Percentiles rank a stretch among this genome's conserved stretches.
Evolutionary conservation across 1,139 yeast species (phyloP).

Genomic region (Saccharomyces hybrid): DNA sequence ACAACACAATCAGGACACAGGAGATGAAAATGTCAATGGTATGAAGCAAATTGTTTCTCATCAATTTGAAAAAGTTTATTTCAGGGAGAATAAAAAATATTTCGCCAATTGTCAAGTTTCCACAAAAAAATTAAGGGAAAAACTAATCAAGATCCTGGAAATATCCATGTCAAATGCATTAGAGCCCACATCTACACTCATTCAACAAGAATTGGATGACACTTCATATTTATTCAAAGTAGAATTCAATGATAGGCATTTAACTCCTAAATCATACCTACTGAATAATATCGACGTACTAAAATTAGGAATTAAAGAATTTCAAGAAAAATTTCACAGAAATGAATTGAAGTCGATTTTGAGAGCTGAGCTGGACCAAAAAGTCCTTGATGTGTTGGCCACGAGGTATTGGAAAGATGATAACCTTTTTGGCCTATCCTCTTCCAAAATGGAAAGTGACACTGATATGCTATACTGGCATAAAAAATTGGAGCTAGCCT

Average conservation of each 20-base stretch:
- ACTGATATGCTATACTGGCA: constrained; percentile 78
- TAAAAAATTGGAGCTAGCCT: constrained; percentile 72
- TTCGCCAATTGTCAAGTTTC: constrained; percentile 67
- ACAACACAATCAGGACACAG: neutral
- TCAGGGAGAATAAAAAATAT: constrained; percentile 52
- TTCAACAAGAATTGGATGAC: constrained; percentile 88
- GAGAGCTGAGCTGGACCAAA: constrained; percentile 81
- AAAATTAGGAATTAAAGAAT: constrained; percentile 79
- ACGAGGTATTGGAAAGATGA: constrained; percentile 82
- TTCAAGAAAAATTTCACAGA: constrained; percentile 75
- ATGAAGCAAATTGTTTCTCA: constrained; percentile 40
- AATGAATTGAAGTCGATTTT: constrained; percentile 71
- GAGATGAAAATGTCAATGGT: constrained; percentile 4
- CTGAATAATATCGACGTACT: constrained; percentile 86
- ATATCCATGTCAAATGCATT: constrained; percentile 84
- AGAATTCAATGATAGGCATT: constrained; percentile 86
- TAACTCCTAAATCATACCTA: constrained; percentile 88
- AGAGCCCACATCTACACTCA: constrained; percentile 78
- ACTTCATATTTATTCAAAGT: constrained; percentile 90
- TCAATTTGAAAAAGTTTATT: constrained; percentile 55
- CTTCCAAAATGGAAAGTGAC: constrained; percentile 25
- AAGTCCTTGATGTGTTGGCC: constrained; percentile 77
- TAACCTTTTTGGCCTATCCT: constrained; percentile 22
- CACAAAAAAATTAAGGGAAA: constrained; percentile 65
- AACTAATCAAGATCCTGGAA: constrained; percentile 79